These are phyloP conservation scores for Stephania cephalantha DNA, from an alignment of 164 flowering plant genomes.

Conservation along the genomic window DNA sequence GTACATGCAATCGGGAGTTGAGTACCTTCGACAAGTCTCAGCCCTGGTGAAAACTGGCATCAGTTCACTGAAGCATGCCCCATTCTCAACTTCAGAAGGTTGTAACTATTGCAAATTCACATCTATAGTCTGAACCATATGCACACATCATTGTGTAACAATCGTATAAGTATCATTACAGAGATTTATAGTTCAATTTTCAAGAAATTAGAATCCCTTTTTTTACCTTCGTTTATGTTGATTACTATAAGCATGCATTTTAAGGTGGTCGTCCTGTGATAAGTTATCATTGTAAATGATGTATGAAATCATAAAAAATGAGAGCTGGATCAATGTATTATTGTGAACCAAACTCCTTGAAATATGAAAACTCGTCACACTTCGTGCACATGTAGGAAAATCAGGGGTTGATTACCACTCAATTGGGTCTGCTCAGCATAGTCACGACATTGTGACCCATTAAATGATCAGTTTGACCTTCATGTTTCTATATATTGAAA, in stretches of 20 bases:
- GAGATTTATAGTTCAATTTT: too few relatives aligned
- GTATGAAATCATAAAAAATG: neutral
- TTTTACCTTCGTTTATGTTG: too few relatives aligned
- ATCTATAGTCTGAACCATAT: neutral
- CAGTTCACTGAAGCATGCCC: constrained; percentile 38
- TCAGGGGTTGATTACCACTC: neutral
- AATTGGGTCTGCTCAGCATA: neutral
- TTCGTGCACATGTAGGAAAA: neutral
- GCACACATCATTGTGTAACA: neutral
- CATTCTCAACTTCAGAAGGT: constrained; percentile 63
- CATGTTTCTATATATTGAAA: neutral
- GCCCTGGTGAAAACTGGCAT: constrained; percentile 62
- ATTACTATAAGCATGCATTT: too few relatives aligned
- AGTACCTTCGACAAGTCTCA: constrained; percentile 69
- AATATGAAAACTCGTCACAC: neutral
- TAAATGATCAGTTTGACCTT: neutral
- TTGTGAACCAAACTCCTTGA: neutral
- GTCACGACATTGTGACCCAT: neutral
- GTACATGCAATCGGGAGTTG: constrained; percentile 66
- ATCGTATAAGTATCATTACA: neutral
- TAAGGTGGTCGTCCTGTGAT: too few relatives aligned
- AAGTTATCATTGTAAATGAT: neutral
- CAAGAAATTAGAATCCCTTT: too few relatives aligned
- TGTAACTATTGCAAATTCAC: constrained; percentile 17
- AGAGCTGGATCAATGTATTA: neutral